These are phyloP conservation scores for Aspergillus bertholletiae DNA, from an alignment of 495 filamentous ascomycete species.

Conservation along the genomic window DNA sequence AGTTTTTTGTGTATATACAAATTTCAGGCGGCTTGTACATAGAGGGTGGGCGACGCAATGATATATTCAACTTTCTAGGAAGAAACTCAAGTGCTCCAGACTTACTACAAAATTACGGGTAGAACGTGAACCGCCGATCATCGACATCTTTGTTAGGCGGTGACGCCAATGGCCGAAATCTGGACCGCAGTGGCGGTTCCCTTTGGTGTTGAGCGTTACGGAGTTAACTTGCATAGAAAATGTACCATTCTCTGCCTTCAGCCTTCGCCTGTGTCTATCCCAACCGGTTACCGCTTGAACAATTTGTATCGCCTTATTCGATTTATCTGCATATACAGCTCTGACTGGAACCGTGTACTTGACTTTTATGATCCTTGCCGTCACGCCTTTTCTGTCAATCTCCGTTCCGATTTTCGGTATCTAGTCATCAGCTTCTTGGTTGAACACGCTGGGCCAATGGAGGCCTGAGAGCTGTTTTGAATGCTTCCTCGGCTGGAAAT, in stretches of 20 bases:
- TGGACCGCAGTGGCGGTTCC: slow-evolving; percentile 13
- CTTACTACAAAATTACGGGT: background rate
- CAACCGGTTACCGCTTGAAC: background rate
- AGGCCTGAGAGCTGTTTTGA: slow-evolving; percentile 2
- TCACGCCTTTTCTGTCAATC: background rate
- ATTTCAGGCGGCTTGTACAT: background rate
- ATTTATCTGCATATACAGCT: background rate
- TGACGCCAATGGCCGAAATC: slow-evolving; percentile 10
- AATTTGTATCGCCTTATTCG: background rate
- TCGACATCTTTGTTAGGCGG: slow-evolving; percentile 3
- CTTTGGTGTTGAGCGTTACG: background rate
- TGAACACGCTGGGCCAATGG: slow-evolving; percentile 8
- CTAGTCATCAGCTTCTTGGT: background rate
- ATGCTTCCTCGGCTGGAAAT: background rate
- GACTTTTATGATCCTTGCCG: background rate
- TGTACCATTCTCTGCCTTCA: background rate
- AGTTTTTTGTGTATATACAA: background rate
- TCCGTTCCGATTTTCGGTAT: background rate
- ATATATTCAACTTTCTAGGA: background rate
- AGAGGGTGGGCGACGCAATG: background rate
- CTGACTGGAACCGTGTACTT: background rate
- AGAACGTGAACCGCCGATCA: background rate
- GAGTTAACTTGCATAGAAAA: background rate
- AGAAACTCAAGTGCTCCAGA: background rate
- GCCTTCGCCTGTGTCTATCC: background rate